These are phyloP conservation scores for Papilionanthe hybrid DNA, from an alignment of 116 monocot species.

Conservation along the genomic window DNA sequence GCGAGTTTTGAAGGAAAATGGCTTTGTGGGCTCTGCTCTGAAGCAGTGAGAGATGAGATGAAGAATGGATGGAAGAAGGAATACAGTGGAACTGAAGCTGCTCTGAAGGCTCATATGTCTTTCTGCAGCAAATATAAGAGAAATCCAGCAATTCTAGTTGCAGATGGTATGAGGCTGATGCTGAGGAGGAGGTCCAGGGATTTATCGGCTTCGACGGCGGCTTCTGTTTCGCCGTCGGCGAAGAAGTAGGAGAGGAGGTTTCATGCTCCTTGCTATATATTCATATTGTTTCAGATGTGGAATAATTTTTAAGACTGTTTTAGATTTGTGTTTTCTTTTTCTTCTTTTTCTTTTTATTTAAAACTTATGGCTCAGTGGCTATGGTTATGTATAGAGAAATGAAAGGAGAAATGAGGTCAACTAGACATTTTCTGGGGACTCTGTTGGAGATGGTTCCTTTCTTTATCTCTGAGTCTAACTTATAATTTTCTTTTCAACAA, in stretches of 20 bases:
- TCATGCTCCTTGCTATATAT: no score
- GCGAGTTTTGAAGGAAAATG: conserved; percentile 40
- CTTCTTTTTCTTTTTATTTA: neutral
- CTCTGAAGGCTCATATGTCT: conserved; percentile 26
- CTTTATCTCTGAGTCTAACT: no score
- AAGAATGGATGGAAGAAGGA: conserved; percentile 11
- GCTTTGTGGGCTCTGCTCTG: conserved; percentile 62
- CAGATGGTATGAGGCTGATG: conserved; percentile 52
- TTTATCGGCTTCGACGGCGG: neutral
- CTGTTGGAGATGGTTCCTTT: no score
- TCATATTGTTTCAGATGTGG: neutral
- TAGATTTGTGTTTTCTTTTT: neutral
- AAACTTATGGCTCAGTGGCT: neutral
- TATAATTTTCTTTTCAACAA: no score
- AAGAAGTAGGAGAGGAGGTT: neutral
- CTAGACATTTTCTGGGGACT: neutral
- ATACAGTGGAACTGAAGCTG: conserved; percentile 17
- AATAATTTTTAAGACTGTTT: neutral
- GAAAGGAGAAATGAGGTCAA: no score
- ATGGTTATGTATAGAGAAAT: neutral
- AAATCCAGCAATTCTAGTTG: conserved; percentile 41
- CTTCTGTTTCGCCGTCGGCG: neutral
- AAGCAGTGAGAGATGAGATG: conserved; percentile 51
- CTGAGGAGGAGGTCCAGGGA: conserved; percentile 36
- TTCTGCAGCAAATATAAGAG: conserved; percentile 31